Evolutionary conservation across 805 yeast species (phyloP), one percentile per base, ranked within the genome.

Genomic region (Ogataea kodamae): DNA sequence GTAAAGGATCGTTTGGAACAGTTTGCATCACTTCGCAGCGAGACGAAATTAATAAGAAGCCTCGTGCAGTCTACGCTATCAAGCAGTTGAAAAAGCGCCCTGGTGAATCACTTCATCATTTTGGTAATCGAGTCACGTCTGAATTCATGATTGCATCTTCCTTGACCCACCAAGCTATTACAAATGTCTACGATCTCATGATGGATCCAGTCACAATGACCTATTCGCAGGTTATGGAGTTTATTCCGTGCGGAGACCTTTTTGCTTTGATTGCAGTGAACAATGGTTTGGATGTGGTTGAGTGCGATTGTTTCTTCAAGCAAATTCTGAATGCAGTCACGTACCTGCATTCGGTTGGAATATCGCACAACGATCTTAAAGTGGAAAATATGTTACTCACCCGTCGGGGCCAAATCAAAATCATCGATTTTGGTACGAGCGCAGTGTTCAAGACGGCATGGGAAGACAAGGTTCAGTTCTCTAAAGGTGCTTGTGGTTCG

Each of bases 161-260:
- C 18, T 67, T 82, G 54, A 81, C 77, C 44, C 92, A 71, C 65
- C 76, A 72, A 54, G 87, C 86, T 59, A 77, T 85, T 44, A 86
- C 74, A 49, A 80, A 78, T 56, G 85, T 84, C 6, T 75, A 76
- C 48, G 96, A 84, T 59, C 68, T 89, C 31, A 75, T 89, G 85
- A 75, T 77, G 45, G 81, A 85, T 62, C 64, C 81, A 45, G 61
- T 76, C 52, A 54, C 79, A 51, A 74, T 87, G 57, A 70, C 82
- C 44, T 80, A 80, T 64, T 76, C 83, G 33, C 95, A 90, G 59
- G 87, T 92, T 34, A 88, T 92, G 97, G 98, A 92, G 62, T 90
- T 80, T 57, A 85, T 95, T 49, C 86, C 95, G 6, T 88, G 88
- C 42, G 94, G 94, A 38, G 94, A 83, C 55, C 62, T 83, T 18